Conservation (phyloP, 2,329 filamentous ascomycete species). For the Botrytis tulipae region DNA sequence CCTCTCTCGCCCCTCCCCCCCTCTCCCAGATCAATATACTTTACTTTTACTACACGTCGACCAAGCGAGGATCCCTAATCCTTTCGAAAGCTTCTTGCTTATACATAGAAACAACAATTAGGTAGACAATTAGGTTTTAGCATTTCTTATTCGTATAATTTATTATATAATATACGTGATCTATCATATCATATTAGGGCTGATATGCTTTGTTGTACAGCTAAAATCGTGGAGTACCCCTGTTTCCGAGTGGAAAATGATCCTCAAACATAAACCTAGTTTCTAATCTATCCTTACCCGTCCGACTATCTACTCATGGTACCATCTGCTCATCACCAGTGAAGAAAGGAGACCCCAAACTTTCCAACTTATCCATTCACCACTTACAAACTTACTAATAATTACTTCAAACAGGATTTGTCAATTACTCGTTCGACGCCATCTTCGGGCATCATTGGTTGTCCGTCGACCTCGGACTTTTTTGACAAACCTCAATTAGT, state of each 20-base stretch:
- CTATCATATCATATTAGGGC: conserved; percentile 30
- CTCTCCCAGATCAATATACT: neutral
- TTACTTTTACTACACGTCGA: neutral
- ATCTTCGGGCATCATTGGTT: conserved; percentile 21
- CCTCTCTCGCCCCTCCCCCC: neutral
- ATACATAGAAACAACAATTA: neutral
- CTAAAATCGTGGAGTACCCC: conserved; percentile 32
- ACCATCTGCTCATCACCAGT: conserved; percentile 8
- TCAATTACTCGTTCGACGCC: neutral
- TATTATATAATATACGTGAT: neutral
- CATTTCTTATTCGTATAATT: conserved; percentile 8
- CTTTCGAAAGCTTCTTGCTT: neutral
- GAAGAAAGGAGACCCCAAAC: conserved; percentile 1
- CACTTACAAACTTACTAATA: neutral
- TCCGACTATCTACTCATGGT: neutral
- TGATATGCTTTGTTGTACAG: conserved; percentile 36
- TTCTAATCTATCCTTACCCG: neutral
- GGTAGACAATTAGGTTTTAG: conserved; percentile 2
- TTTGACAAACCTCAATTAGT: conserved; percentile 24
- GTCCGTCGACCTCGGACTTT: conserved; percentile 28
- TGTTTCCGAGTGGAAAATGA: conserved; percentile 30
- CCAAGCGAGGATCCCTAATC: neutral
- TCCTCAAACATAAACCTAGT: conserved; percentile 38
- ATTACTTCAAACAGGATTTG: neutral
- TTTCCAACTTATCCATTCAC: neutral